Evolutionary conservation across 1,284 basidiomycete species (phyloP).

Genomic region (Bjerkandera adusta): DNA sequence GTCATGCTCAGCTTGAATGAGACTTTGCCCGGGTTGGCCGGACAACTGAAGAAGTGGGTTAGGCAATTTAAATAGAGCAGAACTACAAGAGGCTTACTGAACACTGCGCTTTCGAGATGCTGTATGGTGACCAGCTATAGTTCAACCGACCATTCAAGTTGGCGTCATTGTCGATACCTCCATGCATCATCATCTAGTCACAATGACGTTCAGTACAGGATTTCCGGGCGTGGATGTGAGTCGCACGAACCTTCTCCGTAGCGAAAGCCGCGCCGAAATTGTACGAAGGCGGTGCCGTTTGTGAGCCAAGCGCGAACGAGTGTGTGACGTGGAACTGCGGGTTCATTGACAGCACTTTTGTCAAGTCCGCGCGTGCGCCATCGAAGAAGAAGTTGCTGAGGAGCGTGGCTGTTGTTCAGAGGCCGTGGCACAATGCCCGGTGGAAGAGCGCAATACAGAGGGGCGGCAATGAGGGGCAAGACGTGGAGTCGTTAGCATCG

Average conservation of each 20-base stretch:
- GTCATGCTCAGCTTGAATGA: constrained; percentile 95
- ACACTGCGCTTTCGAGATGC: constrained; percentile 90
- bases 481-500: not conserved
- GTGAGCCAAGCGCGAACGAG: constrained; percentile 86
- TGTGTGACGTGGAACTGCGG: constrained; percentile 99
- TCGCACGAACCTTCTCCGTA: constrained; percentile 69
- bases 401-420: constrained; percentile 67
- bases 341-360: constrained; percentile 90
- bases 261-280: constrained; percentile 96
- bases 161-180: constrained; percentile 91
- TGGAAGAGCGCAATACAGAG: too few species aligned
- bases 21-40: constrained; percentile 74
- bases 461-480: too few species aligned
- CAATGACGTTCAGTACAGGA: constrained; percentile 5
- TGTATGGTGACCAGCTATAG: constrained; percentile 80
- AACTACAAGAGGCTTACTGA: constrained; percentile 65
- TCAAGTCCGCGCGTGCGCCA: constrained; percentile 93
- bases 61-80: not conserved
- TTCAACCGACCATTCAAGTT: constrained; percentile 89
- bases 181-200: constrained; percentile 93
- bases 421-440: too few species aligned
- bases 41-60: constrained; percentile 64
- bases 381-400: constrained; percentile 96
- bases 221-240: not conserved
- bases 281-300: constrained; percentile 78